Evolutionary conservation across 257 asterid genomes (phyloP).

Genomic region (Henckelia pumila): DNA sequence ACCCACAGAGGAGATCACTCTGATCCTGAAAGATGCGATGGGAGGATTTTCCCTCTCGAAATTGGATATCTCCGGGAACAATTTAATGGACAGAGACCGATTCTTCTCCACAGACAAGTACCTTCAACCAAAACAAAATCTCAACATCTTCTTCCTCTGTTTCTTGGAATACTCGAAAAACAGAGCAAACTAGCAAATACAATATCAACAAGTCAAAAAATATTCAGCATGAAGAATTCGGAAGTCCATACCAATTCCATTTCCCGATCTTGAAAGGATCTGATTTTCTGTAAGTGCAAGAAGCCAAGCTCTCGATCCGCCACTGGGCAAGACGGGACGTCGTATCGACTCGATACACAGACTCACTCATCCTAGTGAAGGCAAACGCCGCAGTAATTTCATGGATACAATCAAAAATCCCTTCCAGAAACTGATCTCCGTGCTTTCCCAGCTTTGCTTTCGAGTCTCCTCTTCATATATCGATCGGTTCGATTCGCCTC

Average conservation of each 20-base stretch:
- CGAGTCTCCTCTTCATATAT: constrained; percentile 44
- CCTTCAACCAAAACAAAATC: constrained; percentile 43
- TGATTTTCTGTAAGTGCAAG: constrained; percentile 67
- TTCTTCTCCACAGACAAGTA: constrained; percentile 87
- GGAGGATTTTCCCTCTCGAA: constrained; percentile 79
- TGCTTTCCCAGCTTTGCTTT: constrained; percentile 87
- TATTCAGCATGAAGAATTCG: not conserved
- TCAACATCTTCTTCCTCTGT: not conserved
- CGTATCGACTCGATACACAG: constrained; percentile 85
- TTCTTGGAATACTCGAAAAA: constrained; percentile 2
- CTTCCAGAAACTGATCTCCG: constrained; percentile 73
- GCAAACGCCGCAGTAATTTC: constrained; percentile 77
- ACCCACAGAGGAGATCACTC: constrained; percentile 67
- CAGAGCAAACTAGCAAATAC: not conserved
- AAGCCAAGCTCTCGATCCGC: constrained; percentile 68
- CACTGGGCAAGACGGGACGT: constrained; percentile 94
- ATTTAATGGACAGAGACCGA: constrained; percentile 54
- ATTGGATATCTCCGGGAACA: constrained; percentile 78
- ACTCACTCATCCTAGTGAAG: constrained; percentile 77
- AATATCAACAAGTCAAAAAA: not conserved
- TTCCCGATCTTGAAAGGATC: constrained; percentile 75
- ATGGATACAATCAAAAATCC: constrained; percentile 79
- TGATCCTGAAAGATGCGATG: constrained; percentile 71
- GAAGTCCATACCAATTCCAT: constrained; percentile 67
- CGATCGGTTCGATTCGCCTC: not conserved